phyloP scores from a whole-genome alignment of 805 yeast genomes.

The Saturnispora ahearnii region DNA sequence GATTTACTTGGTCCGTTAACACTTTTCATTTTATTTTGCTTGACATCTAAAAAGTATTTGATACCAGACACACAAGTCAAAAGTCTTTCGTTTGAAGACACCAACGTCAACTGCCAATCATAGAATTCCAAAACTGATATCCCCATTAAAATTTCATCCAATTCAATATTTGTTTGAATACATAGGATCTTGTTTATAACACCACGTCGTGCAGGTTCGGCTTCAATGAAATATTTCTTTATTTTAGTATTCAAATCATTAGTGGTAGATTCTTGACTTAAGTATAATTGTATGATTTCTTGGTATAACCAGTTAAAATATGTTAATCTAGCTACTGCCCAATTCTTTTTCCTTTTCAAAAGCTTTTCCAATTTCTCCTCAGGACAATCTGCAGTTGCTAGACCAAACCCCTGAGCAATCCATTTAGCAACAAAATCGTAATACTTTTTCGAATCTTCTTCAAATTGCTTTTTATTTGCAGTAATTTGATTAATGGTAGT shows the following conservation, averaged over 20 bases:
- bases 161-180: slow-evolving; percentile 16
- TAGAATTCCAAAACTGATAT: slow-evolving; percentile 34
- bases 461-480: slow-evolving; percentile 23
- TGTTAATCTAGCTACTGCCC: slow-evolving; percentile 26
- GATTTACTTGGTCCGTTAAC: slow-evolving; percentile 16
- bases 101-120: slow-evolving; percentile 3
- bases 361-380: slow-evolving; percentile 26
- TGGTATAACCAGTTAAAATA: slow-evolving; percentile 26
- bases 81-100: slow-evolving; percentile 2
- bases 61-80: background rate
- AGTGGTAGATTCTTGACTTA: slow-evolving; percentile 8
- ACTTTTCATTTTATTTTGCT: slow-evolving; percentile 1
- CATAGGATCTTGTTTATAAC: slow-evolving; percentile 16
- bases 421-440: slow-evolving; percentile 30
- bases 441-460: slow-evolving; percentile 30
- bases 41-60: background rate
- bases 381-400: background rate
- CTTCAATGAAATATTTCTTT: slow-evolving; percentile 5
- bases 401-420: slow-evolving; percentile 26
- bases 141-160: slow-evolving; percentile 3
- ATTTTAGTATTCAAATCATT: background rate
- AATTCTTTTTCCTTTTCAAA: slow-evolving; percentile 22
- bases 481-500: slow-evolving; percentile 5
- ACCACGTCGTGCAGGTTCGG: slow-evolving; percentile 15
- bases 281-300: slow-evolving; percentile 15